Percentiles rank a stretch among this genome's conserved stretches.
Evolutionary conservation across 805 yeast species (phyloP).

Genomic region (Candida fluviatilis): DNA sequence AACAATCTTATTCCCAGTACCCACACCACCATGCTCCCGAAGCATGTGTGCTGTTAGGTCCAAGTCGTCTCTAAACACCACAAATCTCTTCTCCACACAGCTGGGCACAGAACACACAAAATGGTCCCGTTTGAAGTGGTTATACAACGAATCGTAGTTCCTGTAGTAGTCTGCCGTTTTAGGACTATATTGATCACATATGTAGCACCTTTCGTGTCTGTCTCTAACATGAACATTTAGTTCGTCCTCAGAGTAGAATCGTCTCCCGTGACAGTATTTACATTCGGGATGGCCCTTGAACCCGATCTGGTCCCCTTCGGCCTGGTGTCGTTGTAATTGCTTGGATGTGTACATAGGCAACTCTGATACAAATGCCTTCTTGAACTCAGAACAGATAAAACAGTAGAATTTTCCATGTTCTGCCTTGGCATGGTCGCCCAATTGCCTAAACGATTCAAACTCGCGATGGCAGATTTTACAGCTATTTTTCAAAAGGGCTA

Average conservation of each 20-base stretch:
- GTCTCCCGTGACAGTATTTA: conserved; percentile 64
- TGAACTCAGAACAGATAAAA: conserved; percentile 70
- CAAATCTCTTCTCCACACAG: conserved; percentile 87
- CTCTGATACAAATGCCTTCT: conserved; percentile 74
- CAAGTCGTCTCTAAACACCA: conserved; percentile 82
- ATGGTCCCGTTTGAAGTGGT: conserved; percentile 73
- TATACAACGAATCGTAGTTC: conserved; percentile 68
- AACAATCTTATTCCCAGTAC: conserved; percentile 40
- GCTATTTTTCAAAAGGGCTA: conserved; percentile 46
- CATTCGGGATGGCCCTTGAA: conserved; percentile 90
- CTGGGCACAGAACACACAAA: conserved; percentile 69
- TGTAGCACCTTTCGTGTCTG: conserved; percentile 81
- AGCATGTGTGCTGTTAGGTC: conserved; percentile 87
- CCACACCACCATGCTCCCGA: conserved; percentile 67
- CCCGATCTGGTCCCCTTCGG: conserved; percentile 70
- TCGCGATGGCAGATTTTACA: conserved; percentile 51
- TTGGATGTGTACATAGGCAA: conserved; percentile 55
- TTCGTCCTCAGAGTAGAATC: conserved; percentile 89
- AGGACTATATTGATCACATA: conserved; percentile 76
- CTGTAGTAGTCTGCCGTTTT: conserved; percentile 58
- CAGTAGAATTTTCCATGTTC: conserved; percentile 66
- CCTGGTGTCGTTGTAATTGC: conserved; percentile 66
- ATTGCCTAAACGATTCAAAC: conserved; percentile 47
- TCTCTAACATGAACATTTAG: conserved; percentile 76
- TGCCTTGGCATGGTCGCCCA: conserved; percentile 61